A percentile compares a stretch with the other conserved stretches of the same genome.
Conservation (phyloP, 164 flowering plant species). For the Liriodendron chinense region DNA sequence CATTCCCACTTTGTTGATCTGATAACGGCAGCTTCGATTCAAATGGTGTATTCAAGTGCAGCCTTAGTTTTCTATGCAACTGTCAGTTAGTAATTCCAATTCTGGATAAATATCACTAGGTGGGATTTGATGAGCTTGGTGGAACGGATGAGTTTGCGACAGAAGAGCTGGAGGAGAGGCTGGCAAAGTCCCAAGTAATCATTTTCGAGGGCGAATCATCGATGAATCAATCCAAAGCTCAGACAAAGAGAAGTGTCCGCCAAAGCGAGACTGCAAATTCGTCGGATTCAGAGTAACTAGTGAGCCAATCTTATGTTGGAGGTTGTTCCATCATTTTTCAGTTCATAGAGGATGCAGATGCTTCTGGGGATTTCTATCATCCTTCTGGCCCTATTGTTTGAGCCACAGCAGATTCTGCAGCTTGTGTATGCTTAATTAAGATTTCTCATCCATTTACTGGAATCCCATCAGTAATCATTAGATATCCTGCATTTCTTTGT, state of each 20-base stretch:
- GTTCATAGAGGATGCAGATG: neutral
- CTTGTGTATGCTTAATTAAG: neutral
- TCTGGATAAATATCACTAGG: slow-evolving; percentile 33
- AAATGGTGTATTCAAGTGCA: neutral
- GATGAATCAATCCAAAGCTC: slow-evolving; percentile 26
- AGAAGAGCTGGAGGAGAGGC: slow-evolving; percentile 84
- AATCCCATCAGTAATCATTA: neutral
- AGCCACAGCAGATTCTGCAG: neutral
- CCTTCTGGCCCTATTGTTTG: neutral
- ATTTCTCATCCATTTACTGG: neutral
- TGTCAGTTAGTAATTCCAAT: too few species aligned
- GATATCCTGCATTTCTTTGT: neutral
- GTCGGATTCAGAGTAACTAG: slow-evolving; percentile 64
- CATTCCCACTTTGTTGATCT: too few species aligned
- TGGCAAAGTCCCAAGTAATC: slow-evolving; percentile 80
- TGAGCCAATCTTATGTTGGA: neutral
- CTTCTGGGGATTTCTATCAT: neutral
- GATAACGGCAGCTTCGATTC: neutral
- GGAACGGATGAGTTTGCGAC: slow-evolving; percentile 88
- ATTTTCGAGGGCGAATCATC: slow-evolving; percentile 79
- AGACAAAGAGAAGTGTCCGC: slow-evolving; percentile 59
- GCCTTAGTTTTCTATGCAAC: neutral
- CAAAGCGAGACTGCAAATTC: slow-evolving; percentile 55
- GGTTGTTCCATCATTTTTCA: neutral
- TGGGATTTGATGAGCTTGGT: slow-evolving; percentile 91